Base-by-base conservation (phyloP, 352 stramenopile genomes). In the Thalassiosira ordinaria region DNA sequence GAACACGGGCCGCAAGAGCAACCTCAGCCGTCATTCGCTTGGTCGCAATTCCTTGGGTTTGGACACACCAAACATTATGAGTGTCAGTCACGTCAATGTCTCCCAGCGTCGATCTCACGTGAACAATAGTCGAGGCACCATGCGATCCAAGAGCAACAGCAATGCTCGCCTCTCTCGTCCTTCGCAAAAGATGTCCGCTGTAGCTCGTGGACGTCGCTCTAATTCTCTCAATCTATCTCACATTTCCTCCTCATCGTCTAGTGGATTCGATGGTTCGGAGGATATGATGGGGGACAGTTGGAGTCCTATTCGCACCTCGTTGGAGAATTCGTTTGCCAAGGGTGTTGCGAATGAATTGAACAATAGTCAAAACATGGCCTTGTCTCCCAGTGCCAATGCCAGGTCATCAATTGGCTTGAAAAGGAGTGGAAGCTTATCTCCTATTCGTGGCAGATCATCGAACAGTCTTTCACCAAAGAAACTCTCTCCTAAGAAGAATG, bases 191-290 rank as follows among this genome's bases (percentile, higher is more conserved):
- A 61, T 31, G 29, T 44, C 41, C 27, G 2, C 18, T 27, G 20
- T 35, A 37, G 41, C n/a, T n/a, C n/a, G 70, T 20, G n/a, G n/a
- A n/a, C n/a, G n/a, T 27, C 56, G 78, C 11, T 70, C 70, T 1
- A 74, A 46, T 13, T 66, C 57, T 5, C 37, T 73, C 0, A 85
- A 85, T 55, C 20, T 81, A 14, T 81, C 70, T 11, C 78, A 85
- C 64, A 80, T 85, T 74, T 85, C 78, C 0, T 73, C 51, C n/a
- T 80, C 69, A 27, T 81, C 70, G 1, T 78, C 64, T 13, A 67
- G 59, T 56, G 59, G 59, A 56, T 52, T 67, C 27, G 47, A 57
- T 47, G 39, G 33, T 20, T 37, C 24, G 3, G 60, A 74, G 4
- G 61, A 70, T 35, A 26, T 57, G 16, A 26, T 83, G 39, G 69